Percentiles rank a stretch among this genome's conserved stretches.
These are phyloP conservation scores for Lachancea lanzarotensis DNA, from an alignment of 805 yeast genomes.

Conservation along the genomic window DNA sequence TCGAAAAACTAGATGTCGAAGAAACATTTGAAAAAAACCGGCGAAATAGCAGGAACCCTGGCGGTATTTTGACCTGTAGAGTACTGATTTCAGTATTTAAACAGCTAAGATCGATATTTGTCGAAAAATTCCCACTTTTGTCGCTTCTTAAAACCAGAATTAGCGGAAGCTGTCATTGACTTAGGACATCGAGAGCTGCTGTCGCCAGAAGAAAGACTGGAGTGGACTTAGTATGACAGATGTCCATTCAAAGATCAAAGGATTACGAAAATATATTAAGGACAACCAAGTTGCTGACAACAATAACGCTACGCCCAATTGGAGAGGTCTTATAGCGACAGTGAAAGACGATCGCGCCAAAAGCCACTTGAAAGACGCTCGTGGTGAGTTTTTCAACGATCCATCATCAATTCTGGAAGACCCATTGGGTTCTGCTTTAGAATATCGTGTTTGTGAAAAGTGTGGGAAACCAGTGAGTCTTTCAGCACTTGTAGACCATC, in stretches of 20 bases:
- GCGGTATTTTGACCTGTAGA: no score
- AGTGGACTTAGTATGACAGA: slow-evolving; percentile 12
- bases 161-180: background rate
- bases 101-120: no score
- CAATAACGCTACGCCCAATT: slow-evolving; percentile 10
- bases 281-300: slow-evolving; percentile 2
- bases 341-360: slow-evolving; percentile 12
- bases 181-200: background rate
- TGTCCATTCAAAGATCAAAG: slow-evolving; percentile 11
- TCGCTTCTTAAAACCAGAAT: background rate
- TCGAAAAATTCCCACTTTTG: no score
- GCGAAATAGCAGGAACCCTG: no score
- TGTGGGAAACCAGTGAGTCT: slow-evolving; percentile 30
- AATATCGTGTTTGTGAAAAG: slow-evolving; percentile 28
- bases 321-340: slow-evolving; percentile 20
- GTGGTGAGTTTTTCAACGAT: slow-evolving; percentile 17
- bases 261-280: slow-evolving; percentile 9
- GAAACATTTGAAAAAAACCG: no score
- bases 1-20: background rate
- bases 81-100: no score
- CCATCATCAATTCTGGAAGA: slow-evolving; percentile 19
- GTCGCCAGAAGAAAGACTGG: background rate
- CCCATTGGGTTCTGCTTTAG: slow-evolving; percentile 16
- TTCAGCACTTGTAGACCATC: slow-evolving; percentile 25
- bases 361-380: background rate